Evolutionary conservation across 1,284 basidiomycete genomes (phyloP), one percentile per base, ranked within the genome.

Genomic region (Pseudozyma tsukubaensis): DNA sequence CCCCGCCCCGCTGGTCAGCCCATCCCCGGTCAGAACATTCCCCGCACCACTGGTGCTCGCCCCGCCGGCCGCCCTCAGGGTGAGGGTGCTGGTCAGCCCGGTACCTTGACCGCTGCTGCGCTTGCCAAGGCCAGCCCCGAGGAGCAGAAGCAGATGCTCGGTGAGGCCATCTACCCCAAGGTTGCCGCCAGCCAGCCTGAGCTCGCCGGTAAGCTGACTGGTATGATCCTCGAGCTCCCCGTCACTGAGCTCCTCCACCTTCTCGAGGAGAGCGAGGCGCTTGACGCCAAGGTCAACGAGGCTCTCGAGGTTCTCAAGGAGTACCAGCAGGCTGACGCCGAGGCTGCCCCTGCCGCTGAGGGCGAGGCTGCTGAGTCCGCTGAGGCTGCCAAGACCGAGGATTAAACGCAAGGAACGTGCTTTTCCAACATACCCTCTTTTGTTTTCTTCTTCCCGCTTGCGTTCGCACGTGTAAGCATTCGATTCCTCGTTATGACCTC

Each of bases 71-170:
- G 62, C 35, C 55, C 77, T 39, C 65, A 66, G 36, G 67, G 54
- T 29, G 71, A 71, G 42, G 63, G 4, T 2, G 54, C 61, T 51
- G 66, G 68, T 34, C 77, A 79, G 71, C 80, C 79, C 47, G 77
- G 74, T 58, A 47, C 56, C 40, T 71, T 84, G 51, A 84, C 76
- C 56, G 80, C 83, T 14, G 81, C 80, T 50, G 79, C 82, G 18
- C 76, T 84, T 12, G 83, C 83, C 48, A 81, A 82, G 63, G 83
- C 83, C 16, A 77, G 82, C 67, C 83, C 83, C 47, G 83, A 84
- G 58, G 83, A 84, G 76, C 83, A 84, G 78, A 84, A 84, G 83
- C 83, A 84, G 74, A 84, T 84, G 80, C 78, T 84, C 43, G 83
- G 83, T 44, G 83, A 84, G 74, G 83, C 83, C 34, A 83, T 84